Evolutionary conservation across 345 rosid genomes (phyloP).

Genomic region (Stellera chamaejasme): DNA sequence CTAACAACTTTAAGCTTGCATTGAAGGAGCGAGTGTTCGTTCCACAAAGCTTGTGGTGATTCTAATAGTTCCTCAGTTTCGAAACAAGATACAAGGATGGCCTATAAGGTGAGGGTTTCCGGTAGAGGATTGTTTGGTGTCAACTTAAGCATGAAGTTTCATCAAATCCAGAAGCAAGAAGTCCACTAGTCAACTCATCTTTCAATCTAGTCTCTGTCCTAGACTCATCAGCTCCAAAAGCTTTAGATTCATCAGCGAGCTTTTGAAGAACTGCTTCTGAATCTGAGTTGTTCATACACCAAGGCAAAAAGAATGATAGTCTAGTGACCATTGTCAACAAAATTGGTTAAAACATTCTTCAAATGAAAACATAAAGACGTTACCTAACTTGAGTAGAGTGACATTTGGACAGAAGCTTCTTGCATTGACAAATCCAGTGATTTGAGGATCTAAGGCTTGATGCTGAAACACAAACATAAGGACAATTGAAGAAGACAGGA

Average conservation of each 20-base stretch:
- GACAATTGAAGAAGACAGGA: conserved; percentile 28
- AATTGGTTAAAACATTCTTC: neutral
- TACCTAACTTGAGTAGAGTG: conserved; percentile 12
- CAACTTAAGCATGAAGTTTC: conserved; percentile 48
- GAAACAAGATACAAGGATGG: conserved; percentile 56
- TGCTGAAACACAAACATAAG: conserved; percentile 24
- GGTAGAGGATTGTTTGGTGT: conserved; percentile 36
- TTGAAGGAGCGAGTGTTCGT: conserved; percentile 37
- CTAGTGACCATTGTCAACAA: neutral
- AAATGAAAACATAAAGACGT: neutral
- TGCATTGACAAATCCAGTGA: conserved; percentile 36
- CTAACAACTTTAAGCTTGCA: conserved; percentile 22
- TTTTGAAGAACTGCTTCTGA: no score
- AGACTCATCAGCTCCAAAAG: conserved; percentile 21
- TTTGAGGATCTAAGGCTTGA: conserved; percentile 22
- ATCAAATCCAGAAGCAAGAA: conserved; percentile 47
- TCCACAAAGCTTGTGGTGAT: conserved; percentile 53
- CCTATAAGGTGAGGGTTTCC: conserved; percentile 36
- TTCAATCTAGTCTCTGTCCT: conserved; percentile 7
- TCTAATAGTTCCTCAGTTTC: conserved; percentile 52
- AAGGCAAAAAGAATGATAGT: conserved; percentile 2
- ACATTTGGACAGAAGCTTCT: conserved; percentile 28
- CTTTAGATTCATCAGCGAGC: neutral
- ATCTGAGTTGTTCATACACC: neutral
- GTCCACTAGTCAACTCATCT: conserved; percentile 39